A percentile compares a stretch with the other conserved stretches of the same genome.
Evolutionary conservation across 139 green algal species (phyloP).

Genomic region (Nannochloris sp.): DNA sequence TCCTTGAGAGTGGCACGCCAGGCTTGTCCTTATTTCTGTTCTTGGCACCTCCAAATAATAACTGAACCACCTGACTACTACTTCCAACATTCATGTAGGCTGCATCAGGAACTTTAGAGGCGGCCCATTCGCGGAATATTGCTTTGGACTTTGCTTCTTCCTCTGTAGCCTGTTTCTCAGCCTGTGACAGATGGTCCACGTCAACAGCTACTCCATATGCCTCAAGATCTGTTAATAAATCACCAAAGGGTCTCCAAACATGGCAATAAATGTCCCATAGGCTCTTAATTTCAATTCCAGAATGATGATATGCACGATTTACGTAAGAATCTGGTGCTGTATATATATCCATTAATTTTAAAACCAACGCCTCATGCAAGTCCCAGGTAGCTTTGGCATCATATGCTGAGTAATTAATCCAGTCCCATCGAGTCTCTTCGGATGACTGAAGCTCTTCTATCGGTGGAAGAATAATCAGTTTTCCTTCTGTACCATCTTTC

Average conservation of each 20-base stretch:
- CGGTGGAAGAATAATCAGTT: conserved; percentile 45
- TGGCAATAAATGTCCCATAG: conserved; percentile 77
- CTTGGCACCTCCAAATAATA: conserved; percentile 64
- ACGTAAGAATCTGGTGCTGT: conserved; percentile 20
- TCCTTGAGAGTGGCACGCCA: conserved; percentile 21
- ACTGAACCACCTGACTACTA: conserved; percentile 53
- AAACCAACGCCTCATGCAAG: conserved; percentile 45
- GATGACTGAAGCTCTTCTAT: conserved; percentile 66
- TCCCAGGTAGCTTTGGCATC: conserved; percentile 88
- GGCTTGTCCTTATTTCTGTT: conserved; percentile 37
- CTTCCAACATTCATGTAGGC: conserved; percentile 70
- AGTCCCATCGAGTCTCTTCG: conserved; percentile 41
- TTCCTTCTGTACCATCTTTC: conserved; percentile 63
- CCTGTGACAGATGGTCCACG: conserved; percentile 40
- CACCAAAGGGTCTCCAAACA: conserved; percentile 77
- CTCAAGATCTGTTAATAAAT: conserved; percentile 93
- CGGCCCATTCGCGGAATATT: conserved; percentile 67
- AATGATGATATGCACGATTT: background rate
- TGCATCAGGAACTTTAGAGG: conserved; percentile 41
- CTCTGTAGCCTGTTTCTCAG: conserved; percentile 34
- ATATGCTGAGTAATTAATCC: conserved; percentile 84
- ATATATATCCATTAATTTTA: conserved; percentile 23
- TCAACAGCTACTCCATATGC: conserved; percentile 50
- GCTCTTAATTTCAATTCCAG: conserved; percentile 13
- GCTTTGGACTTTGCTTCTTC: conserved; percentile 46